Base-by-base conservation (phyloP, 2,329 filamentous ascomycete genomes). In the Myriosclerotinia curreyana region DNA sequence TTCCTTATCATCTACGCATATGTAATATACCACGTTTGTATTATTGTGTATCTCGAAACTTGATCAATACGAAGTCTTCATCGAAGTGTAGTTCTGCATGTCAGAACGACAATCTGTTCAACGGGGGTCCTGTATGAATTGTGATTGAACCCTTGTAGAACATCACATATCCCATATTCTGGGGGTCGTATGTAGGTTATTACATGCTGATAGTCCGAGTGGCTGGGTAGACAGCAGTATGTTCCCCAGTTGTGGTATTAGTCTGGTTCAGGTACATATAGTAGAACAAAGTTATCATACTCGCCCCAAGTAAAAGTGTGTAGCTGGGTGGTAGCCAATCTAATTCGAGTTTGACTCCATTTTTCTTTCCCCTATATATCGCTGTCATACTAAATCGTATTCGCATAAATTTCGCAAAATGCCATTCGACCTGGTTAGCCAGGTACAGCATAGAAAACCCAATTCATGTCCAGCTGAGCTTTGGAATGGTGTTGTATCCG, bases 391-490 rank as follows among this genome's bases (percentile, higher is more conserved):
- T 11, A 54, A 6, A 40, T 54, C 34, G 34, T 12, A 14, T 31
- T 42, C 22, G 53, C 38, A 17, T 15, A 42, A 14, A n/a, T 48
- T 46, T 62, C 28, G 49, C 20, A 44, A 36, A 22, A 44, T 36
- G 15, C 15, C 15, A 17, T 25, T 51, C 8, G 3, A 53, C 28
- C 9, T 25, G 20, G 38, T n/a, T 44, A 44, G 9, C 20, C 6
- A 58, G n/a, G 15, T 14, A 48, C 55, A 36, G 28, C 28, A 22
- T 34, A 34, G 54, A 58, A 17, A 46, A 44, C 22, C 25, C n/a
- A 22, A 48, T 22, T 62, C 25, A 34, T 44, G 25, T 44, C 20
- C 59, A 62, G 59, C 59, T 62, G 49, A 44, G 20, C 36, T 25
- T 46, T 14, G n/a, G 22, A 25, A 44, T 14, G 49, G 49, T 25